These are phyloP conservation scores for Lichtheimia corymbifera DNA, from an alignment of 371 early-diverging fungal species.

Conservation along the genomic window DNA sequence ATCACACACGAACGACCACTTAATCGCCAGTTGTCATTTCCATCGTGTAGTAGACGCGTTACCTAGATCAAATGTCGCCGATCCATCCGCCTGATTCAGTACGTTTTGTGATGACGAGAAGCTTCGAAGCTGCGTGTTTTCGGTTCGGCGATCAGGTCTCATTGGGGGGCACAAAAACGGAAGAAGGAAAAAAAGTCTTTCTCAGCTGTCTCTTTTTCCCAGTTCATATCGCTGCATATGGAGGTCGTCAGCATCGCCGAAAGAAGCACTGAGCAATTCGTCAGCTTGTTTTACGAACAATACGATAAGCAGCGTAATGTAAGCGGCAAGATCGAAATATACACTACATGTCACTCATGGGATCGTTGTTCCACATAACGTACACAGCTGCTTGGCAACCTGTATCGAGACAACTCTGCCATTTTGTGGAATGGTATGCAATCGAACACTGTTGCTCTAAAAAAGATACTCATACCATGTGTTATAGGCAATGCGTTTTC, in stretches of 20 bases:
- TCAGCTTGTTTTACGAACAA: conserved; percentile 62
- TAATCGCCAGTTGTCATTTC: background rate
- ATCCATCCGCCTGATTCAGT: conserved; percentile 80
- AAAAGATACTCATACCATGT: background rate
- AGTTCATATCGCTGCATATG: conserved; percentile 19
- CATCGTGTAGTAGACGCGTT: conserved; percentile 2
- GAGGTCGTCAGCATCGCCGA: conserved; percentile 36
- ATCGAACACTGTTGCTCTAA: background rate
- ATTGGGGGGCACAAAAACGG: background rate
- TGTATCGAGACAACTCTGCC: conserved; percentile 69
- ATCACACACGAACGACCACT: background rate
- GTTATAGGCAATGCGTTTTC: conserved; percentile 53
- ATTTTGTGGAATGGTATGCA: conserved; percentile 76
- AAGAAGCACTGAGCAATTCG: conserved; percentile 61
- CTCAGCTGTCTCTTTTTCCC: background rate
- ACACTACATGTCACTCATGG: background rate
- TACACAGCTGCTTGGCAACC: conserved; percentile 48
- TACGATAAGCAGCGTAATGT: conserved; percentile 68
- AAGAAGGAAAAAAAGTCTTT: background rate
- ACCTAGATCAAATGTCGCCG: conserved; percentile 80
- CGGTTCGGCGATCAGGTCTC: conserved; percentile 43
- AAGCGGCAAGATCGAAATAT: conserved; percentile 9
- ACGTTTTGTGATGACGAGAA: conserved; percentile 64
- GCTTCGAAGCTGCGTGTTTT: conserved; percentile 52
- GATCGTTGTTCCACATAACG: background rate